Base-by-base conservation (phyloP, 75 land plant species). In the Cupressus sempervirens region DNA sequence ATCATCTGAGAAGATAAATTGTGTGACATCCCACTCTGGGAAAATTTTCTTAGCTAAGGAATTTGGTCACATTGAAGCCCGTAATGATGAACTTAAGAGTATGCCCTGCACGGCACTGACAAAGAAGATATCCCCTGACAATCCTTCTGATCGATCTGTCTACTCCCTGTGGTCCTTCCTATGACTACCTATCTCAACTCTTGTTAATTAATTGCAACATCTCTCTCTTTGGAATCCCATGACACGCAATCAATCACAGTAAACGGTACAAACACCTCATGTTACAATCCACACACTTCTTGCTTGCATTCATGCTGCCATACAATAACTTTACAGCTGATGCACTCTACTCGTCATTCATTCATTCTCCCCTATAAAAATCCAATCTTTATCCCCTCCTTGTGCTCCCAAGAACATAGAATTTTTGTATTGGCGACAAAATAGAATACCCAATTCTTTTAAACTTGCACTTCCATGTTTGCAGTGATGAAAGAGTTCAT, bases 251-350 rank as follows among this genome's bases (percentile, higher is more conserved):
- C 74, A 72, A 72, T 45, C 45, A 79, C 46, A 45, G 46, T 45
- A 26, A n/a, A 26, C 12, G 46, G 48, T 79, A 79, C 81, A 79
- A 43, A 23, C 50, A 45, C 50, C 48, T 43, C 45, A 10, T 79
- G 81, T 79, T 50, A n/a, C 81, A 20, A 76, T 43, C 46, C 81
- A 79, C 81, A 10, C 81, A 79, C 48, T n/a, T 18, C 46, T 79
- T 18, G 52, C 12, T 45, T n/a, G 79, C 79, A 76, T 76, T 76
- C 23, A 7, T 62, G 35, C 35, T 76, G 40, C 79, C 79, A 76
- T 38, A 76, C 48, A 79, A 79, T 45, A 79, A 79, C 48, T 79
- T 45, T 79, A 45, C 81, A 79, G 81, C 32, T 79, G 81, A 79
- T 79, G 48, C 79, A 43, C 45, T 79, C n/a, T 50, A 79, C 26